These are phyloP conservation scores for Gloeopeniophorella convolvens DNA, from an alignment of 768 basidiomycete genomes.

Conservation along the genomic window DNA sequence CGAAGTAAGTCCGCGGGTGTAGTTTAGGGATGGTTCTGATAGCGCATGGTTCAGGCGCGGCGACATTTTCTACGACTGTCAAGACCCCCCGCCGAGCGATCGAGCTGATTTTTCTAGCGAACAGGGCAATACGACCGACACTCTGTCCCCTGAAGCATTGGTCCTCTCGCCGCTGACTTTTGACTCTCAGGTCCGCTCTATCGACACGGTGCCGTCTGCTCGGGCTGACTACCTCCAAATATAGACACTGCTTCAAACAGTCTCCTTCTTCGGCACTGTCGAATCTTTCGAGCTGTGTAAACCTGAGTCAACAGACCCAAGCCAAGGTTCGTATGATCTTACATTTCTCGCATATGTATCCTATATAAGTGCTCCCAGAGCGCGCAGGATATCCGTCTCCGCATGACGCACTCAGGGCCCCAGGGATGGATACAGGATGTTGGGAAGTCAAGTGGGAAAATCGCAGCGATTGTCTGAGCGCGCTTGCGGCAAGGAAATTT, in stretches of 20 bases:
- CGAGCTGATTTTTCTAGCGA: neutral
- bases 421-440: constrained; percentile 51
- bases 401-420: constrained; percentile 50
- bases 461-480: constrained; percentile 67
- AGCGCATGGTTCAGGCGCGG: constrained; percentile 27
- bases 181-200: constrained; percentile 47
- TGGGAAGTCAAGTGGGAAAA: constrained; percentile 80
- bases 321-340: constrained; percentile 6
- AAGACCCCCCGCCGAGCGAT: neutral
- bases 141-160: constrained; percentile 30
- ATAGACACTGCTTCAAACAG: constrained; percentile 48
- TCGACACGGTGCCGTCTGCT: neutral
- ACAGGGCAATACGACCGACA: constrained; percentile 17
- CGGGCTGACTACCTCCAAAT: constrained; percentile 1
- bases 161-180: constrained; percentile 53
- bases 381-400: constrained; percentile 27
- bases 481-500: constrained; percentile 49
- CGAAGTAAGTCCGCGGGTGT: constrained; percentile 37
- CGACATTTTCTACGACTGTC: constrained; percentile 11
- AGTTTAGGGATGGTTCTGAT: neutral
- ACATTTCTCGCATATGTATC: neutral
- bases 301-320: constrained; percentile 10
- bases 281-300: constrained; percentile 44
- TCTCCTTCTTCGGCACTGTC: constrained; percentile 55
- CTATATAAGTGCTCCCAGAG: neutral